phyloP scores from a whole-genome alignment of 163 green algal genomes.

The Coccomyxa subellipsoidea region DNA sequence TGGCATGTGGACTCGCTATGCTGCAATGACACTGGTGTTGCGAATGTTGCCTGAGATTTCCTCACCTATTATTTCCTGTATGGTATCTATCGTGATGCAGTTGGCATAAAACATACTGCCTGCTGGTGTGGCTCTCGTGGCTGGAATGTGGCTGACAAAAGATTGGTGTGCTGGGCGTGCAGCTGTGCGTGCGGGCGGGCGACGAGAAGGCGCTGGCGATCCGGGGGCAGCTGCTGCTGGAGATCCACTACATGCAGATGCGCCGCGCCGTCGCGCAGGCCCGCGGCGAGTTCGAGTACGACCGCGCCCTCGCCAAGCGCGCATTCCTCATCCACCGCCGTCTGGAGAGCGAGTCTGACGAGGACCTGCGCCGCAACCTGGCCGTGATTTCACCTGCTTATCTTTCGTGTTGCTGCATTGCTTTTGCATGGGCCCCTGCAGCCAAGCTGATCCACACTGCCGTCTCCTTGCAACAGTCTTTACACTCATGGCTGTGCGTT shows the following conservation, averaged over 20 bases:
- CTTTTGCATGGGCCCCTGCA: no score
- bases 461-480: no score
- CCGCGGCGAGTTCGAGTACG: background rate
- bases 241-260: slow-evolving; percentile 5
- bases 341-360: background rate
- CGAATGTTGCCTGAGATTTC: no score
- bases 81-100: no score
- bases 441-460: no score
- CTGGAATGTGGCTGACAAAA: background rate
- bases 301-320: background rate
- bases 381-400: background rate
- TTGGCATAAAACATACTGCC: no score
- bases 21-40: no score
- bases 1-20: no score
- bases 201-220: slow-evolving; percentile 1
- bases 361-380: background rate
- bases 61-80: no score
- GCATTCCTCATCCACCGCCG: background rate
- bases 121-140: background rate
- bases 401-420: background rate
- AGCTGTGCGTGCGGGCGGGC: background rate
- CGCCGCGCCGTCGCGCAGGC: background rate
- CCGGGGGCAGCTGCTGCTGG: slow-evolving; percentile 1
- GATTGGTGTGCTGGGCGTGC: background rate
- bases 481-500: no score